These are phyloP conservation scores for Colletotrichum cordylinicola DNA, from an alignment of 2,329 filamentous ascomycete genomes.

Conservation along the genomic window DNA sequence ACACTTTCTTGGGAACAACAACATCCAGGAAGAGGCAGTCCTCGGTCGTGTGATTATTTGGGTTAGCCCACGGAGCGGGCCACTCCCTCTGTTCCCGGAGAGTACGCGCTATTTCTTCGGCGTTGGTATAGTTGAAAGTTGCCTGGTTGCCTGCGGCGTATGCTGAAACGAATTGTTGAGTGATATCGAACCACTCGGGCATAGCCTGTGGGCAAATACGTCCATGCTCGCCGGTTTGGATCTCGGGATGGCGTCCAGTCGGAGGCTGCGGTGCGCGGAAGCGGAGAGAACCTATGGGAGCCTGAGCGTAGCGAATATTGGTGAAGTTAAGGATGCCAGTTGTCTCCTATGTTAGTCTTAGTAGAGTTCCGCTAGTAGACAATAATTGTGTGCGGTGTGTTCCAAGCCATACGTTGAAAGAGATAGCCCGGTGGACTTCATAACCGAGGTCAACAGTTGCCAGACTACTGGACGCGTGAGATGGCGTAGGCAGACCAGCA, in stretches of 20 bases:
- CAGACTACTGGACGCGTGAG: neutral
- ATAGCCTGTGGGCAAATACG: neutral
- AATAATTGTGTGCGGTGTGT: neutral
- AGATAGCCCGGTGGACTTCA: neutral
- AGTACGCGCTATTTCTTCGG: neutral
- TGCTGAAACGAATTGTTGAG: neutral
- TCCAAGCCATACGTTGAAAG: neutral
- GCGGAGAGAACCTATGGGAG: constrained; percentile 68
- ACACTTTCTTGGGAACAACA: constrained; percentile 39
- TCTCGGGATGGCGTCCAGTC: neutral
- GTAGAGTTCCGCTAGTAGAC: neutral
- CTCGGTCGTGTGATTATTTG: constrained; percentile 24
- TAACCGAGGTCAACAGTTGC: neutral
- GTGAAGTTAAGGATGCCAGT: constrained; percentile 26
- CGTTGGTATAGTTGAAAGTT: neutral
- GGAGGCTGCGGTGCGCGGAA: constrained; percentile 65
- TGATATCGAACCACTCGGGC: neutral
- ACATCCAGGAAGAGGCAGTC: constrained; percentile 49
- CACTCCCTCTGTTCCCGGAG: neutral
- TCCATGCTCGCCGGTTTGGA: neutral
- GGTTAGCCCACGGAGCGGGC: neutral
- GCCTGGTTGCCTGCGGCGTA: neutral
- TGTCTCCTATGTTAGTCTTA: neutral
- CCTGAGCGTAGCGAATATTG: constrained; percentile 70
- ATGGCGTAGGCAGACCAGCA: neutral